phyloP scores from a whole-genome alignment of 345 rosid genomes.

The Eucalyptus virginea region DNA sequence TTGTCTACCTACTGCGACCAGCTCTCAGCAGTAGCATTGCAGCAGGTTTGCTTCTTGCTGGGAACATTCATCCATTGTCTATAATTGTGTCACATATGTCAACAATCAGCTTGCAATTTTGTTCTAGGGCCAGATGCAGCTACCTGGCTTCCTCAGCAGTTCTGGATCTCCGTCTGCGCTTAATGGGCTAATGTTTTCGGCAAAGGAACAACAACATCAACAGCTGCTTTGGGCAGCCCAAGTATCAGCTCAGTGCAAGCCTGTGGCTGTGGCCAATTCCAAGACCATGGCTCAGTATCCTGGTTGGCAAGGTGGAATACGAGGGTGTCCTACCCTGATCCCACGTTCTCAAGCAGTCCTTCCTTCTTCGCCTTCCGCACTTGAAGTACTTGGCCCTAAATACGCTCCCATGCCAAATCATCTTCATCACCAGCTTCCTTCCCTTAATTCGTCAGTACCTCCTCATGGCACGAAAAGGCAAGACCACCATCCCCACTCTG shows the following conservation, averaged over 20 bases:
- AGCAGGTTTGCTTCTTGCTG: slow-evolving; percentile 38
- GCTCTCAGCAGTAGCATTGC: slow-evolving; percentile 26
- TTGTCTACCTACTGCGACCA: slow-evolving; percentile 25
- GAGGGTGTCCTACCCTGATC: slow-evolving; percentile 13
- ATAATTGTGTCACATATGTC: background rate
- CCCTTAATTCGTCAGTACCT: slow-evolving; percentile 23
- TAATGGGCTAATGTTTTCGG: background rate
- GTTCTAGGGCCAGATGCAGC: slow-evolving; percentile 32
- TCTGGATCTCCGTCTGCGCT: slow-evolving; percentile 7
- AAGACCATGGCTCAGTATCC: slow-evolving; percentile 22
- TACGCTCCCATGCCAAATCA: slow-evolving; percentile 16
- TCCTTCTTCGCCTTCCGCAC: slow-evolving; percentile 11
- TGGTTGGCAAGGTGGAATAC: slow-evolving; percentile 28
- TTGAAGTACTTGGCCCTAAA: slow-evolving; percentile 11
- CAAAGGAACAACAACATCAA: slow-evolving; percentile 27
- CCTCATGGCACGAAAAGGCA: slow-evolving; percentile 26
- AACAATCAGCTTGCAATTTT: background rate
- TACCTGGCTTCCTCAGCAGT: slow-evolving; percentile 20
- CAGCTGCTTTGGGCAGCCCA: slow-evolving; percentile 46
- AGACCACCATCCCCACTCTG: slow-evolving; percentile 31
- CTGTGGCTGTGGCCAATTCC: slow-evolving; percentile 1
- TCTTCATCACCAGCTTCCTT: slow-evolving; percentile 16
- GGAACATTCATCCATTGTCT: background rate
- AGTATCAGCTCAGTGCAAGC: slow-evolving; percentile 26
- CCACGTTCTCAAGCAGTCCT: slow-evolving; percentile 1